A percentile compares a stretch with the other conserved stretches of the same genome.
phyloP scores from a whole-genome alignment of 352 stramenopile genomes.

The Globisporangium cederbergense region DNA sequence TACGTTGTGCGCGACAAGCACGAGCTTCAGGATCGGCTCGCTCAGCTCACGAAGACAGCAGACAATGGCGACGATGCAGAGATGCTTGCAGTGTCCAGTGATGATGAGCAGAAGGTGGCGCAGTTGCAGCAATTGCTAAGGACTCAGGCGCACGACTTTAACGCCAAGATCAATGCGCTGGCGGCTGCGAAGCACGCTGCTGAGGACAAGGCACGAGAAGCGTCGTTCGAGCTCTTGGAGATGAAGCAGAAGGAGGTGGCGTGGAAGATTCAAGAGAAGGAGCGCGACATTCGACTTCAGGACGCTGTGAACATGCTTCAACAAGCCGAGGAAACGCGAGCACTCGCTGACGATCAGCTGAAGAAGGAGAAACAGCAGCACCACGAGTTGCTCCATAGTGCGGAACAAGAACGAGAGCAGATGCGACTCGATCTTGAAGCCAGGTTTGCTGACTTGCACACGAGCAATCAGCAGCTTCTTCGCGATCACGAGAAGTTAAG shows the following conservation, averaged over 20 bases:
- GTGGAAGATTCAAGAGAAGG: constrained; percentile 46
- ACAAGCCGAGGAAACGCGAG: constrained; percentile 26
- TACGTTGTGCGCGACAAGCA: constrained; percentile 75
- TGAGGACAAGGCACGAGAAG: constrained; percentile 41
- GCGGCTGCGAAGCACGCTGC: constrained; percentile 27
- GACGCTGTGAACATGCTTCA: constrained; percentile 22
- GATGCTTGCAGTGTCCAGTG: constrained; percentile 1
- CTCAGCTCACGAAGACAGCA: constrained; percentile 16
- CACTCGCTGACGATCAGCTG: constrained; percentile 18
- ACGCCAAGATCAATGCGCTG: constrained; percentile 41
- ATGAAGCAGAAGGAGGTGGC: constrained; percentile 62
- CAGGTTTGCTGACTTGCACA: constrained; percentile 29
- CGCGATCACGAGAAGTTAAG: not conserved
- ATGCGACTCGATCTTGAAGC: constrained; percentile 31
- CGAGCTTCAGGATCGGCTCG: constrained; percentile 48
- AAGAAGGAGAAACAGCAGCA: constrained; percentile 31
- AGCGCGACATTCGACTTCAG: constrained; percentile 31
- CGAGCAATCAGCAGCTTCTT: constrained; percentile 19
- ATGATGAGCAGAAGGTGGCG: constrained; percentile 26
- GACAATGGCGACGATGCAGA: not conserved
- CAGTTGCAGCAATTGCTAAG: constrained; percentile 41
- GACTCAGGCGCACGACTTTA: constrained; percentile 38
- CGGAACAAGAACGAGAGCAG: constrained; percentile 24
- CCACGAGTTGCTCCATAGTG: constrained; percentile 22
- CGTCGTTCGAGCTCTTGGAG: constrained; percentile 47